These are phyloP conservation scores for Lactarius trivialis DNA, from an alignment of 768 basidiomycete species.

Conservation along the genomic window DNA sequence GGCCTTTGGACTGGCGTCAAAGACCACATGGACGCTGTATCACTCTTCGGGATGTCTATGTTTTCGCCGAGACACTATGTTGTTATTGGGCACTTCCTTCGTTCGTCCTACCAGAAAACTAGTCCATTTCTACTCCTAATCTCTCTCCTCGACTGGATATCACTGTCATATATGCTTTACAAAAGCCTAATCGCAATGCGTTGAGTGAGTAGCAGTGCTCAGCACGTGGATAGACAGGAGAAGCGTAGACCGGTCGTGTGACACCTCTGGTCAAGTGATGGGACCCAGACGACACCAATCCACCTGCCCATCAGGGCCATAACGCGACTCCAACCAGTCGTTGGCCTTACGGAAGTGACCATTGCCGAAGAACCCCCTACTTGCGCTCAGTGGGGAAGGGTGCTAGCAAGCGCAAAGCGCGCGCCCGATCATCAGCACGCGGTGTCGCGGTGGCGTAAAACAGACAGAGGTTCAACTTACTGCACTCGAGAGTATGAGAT, in stretches of 20 bases:
- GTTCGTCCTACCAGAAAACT: constrained; percentile 10
- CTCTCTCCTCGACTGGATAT: constrained; percentile 16
- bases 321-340: constrained; percentile 74
- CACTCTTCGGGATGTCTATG: constrained; percentile 18
- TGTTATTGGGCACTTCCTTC: constrained; percentile 19
- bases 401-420: constrained; percentile 41
- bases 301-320: constrained; percentile 65
- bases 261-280: constrained; percentile 19
- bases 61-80: constrained; percentile 10
- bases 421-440: constrained; percentile 13
- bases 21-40: constrained; percentile 23
- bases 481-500: constrained; percentile 70
- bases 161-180: constrained; percentile 20
- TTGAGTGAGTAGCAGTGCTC: constrained; percentile 7
- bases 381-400: constrained; percentile 76
- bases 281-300: constrained; percentile 57
- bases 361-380: constrained; percentile 80
- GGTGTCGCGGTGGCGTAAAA: constrained; percentile 1
- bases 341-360: constrained; percentile 85
- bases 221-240: not conserved
- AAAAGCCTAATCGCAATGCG: constrained; percentile 19
- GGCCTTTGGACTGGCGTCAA: constrained; percentile 16
- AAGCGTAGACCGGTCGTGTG: constrained; percentile 3
- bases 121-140: constrained; percentile 18
- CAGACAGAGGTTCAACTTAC: constrained; percentile 38